phyloP scores from a whole-genome alignment of 148 eudicot species.

The Hydrangea macrophylla region DNA sequence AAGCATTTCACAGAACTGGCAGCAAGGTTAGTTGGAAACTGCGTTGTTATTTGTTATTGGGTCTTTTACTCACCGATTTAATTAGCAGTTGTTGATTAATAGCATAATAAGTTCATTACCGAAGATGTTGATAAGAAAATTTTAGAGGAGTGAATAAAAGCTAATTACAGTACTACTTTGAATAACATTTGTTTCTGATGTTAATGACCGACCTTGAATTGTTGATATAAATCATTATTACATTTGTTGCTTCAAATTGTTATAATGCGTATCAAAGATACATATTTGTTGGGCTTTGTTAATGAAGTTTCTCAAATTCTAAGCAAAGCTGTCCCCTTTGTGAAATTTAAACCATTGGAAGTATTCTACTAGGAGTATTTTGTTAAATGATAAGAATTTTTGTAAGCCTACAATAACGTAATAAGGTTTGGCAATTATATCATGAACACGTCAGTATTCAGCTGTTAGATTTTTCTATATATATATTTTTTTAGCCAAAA shows the following conservation, averaged over 20 bases:
- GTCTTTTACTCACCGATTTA: not conserved
- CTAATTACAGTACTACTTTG: not conserved
- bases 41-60: not conserved
- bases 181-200: not conserved
- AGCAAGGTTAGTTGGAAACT: slow-evolving; percentile 46
- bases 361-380: not conserved
- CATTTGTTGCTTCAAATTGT: not conserved
- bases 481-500: no score
- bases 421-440: not conserved
- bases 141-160: not conserved
- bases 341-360: not conserved
- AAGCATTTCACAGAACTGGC: slow-evolving; percentile 74
- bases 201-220: not conserved
- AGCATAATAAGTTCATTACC: not conserved
- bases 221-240: not conserved
- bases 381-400: not conserved
- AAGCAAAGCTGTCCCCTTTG: not conserved
- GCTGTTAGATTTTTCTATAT: no score
- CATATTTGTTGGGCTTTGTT: not conserved
- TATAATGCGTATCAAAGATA: not conserved
- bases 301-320: not conserved
- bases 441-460: not conserved
- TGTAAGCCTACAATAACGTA: not conserved
- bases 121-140: no score
- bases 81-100: not conserved